These are phyloP conservation scores for Kodamaea laetipori DNA, from an alignment of 805 yeast genomes.

Conservation along the genomic window DNA sequence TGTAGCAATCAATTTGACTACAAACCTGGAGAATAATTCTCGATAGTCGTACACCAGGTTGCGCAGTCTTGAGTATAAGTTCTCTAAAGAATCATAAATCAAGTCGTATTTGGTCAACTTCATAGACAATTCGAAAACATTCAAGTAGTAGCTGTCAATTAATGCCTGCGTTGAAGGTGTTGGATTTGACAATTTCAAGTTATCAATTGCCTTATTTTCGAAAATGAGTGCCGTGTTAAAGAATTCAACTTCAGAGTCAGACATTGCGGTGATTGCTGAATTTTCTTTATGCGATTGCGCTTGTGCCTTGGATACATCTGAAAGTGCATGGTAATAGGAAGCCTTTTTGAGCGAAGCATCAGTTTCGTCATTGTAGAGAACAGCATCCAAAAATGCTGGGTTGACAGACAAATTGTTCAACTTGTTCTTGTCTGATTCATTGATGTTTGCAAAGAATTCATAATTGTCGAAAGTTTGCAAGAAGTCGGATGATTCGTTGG, in stretches of 20 bases:
- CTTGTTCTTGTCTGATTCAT: neutral
- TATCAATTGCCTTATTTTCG: slow-evolving; percentile 29
- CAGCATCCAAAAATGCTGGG: slow-evolving; percentile 22
- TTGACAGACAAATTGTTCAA: slow-evolving; percentile 1
- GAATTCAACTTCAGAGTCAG: slow-evolving; percentile 7
- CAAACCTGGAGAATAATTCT: slow-evolving; percentile 26
- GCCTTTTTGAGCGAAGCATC: slow-evolving; percentile 16
- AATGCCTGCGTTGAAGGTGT: slow-evolving; percentile 5
- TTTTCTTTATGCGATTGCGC: slow-evolving; percentile 4
- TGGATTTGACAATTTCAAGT: slow-evolving; percentile 12
- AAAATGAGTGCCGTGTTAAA: slow-evolving; percentile 25
- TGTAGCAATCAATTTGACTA: slow-evolving; percentile 28
- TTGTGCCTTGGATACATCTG: slow-evolving; percentile 27
- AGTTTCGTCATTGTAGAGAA: slow-evolving; percentile 15
- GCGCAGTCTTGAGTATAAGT: slow-evolving; percentile 15
- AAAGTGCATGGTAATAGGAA: slow-evolving; percentile 33
- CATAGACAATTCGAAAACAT: slow-evolving; percentile 30
- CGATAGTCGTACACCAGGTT: slow-evolving; percentile 15
- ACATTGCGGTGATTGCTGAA: neutral
- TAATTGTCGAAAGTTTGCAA: slow-evolving; percentile 26
- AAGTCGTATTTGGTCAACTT: slow-evolving; percentile 22
- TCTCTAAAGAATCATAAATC: slow-evolving; percentile 22
- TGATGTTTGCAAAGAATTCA: slow-evolving; percentile 19
- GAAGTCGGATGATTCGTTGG: slow-evolving; percentile 27
- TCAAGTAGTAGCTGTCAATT: slow-evolving; percentile 21